These are phyloP conservation scores for Cyclostephanos invisitatus DNA, from an alignment of 108 stramenopile genomes.

Conservation along the genomic window DNA sequence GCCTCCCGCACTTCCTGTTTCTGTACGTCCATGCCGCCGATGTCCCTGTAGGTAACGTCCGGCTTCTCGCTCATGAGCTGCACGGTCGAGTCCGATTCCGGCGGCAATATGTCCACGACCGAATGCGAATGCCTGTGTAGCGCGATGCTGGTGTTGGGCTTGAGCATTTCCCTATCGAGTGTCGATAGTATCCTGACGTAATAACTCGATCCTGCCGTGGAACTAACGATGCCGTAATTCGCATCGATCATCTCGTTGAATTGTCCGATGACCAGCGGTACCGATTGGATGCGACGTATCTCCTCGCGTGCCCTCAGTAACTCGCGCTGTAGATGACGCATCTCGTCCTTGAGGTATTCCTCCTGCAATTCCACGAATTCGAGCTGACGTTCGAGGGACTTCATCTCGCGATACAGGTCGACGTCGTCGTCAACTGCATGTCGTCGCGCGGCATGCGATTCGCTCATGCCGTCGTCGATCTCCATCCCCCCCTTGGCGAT, in stretches of 20 bases:
- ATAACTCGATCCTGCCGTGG: conserved; percentile 96
- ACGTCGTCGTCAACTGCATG: neutral
- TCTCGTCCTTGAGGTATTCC: conserved; percentile 99
- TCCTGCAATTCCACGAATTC: conserved; percentile 98
- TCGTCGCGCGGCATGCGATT: neutral
- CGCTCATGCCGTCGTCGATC: conserved; percentile 4
- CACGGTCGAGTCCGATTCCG: conserved; percentile 98
- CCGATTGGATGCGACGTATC: conserved; percentile 96
- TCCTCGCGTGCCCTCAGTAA: conserved; percentile 98
- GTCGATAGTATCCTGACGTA: conserved; percentile 97
- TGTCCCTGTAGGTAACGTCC: conserved; percentile 97
- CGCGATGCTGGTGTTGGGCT: conserved; percentile 97
- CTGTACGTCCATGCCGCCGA: conserved; percentile 99
- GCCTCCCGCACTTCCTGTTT: conserved; percentile 99
- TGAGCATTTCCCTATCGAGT: conserved; percentile 95
- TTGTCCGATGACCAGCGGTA: conserved; percentile 98
- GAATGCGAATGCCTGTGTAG: conserved; percentile 98
- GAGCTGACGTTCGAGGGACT: conserved; percentile 81
- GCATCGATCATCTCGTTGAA: conserved; percentile 99
- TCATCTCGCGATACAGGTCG: conserved; percentile 87
- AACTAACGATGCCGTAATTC: conserved; percentile 95
- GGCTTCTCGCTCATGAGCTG: conserved; percentile 99
- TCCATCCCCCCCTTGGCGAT: conserved; percentile 12
- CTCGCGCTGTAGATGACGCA: conserved; percentile 98
- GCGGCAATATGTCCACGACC: conserved; percentile 98